Evolutionary conservation across 1,284 basidiomycete species (phyloP).

Genomic region (Termitomyces sp.): DNA sequence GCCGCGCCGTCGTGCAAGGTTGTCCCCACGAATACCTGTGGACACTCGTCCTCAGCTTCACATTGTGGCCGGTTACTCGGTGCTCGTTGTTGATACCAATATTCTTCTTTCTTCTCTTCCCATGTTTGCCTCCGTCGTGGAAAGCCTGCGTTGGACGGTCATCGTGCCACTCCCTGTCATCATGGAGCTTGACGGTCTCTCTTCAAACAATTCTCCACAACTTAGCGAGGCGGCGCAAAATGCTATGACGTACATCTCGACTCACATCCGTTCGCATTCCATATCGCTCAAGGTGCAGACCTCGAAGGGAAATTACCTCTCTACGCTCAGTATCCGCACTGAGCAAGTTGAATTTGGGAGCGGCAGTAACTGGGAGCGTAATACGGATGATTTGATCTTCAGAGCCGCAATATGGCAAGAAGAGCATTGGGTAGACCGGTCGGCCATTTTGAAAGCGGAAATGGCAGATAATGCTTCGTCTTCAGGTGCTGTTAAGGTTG

Average conservation of each 20-base stretch:
- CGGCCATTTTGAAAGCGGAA: conserved; percentile 54
- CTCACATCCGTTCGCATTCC: conserved; percentile 71
- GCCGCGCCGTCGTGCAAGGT: conserved; percentile 27
- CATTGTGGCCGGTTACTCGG: conserved; percentile 82
- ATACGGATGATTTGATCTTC: conserved; percentile 94
- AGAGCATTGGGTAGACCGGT: conserved; percentile 87
- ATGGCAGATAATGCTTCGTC: conserved; percentile 27
- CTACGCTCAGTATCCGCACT: conserved; percentile 76
- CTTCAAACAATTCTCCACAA: conserved; percentile 52
- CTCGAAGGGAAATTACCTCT: conserved; percentile 89
- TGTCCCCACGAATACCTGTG: conserved; percentile 25
- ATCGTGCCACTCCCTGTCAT: conserved; percentile 91
- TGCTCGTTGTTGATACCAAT: conserved; percentile 93
- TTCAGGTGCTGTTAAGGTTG: conserved; percentile 68
- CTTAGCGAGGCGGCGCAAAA: conserved; percentile 69
- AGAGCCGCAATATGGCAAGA: conserved; percentile 90
- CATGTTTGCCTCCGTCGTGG: conserved; percentile 71
- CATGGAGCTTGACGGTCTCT: conserved; percentile 93
- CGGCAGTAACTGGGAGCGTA: conserved; percentile 56
- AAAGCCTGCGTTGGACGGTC: conserved; percentile 82
- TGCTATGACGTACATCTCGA: conserved; percentile 73
- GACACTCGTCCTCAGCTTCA: conserved; percentile 39
- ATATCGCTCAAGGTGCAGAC: conserved; percentile 91
- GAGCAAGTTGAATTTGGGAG: conserved; percentile 78
- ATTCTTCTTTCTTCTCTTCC: conserved; percentile 80